These are phyloP conservation scores for Geranium brycei DNA, from an alignment of 345 rosid genomes.

Conservation along the genomic window DNA sequence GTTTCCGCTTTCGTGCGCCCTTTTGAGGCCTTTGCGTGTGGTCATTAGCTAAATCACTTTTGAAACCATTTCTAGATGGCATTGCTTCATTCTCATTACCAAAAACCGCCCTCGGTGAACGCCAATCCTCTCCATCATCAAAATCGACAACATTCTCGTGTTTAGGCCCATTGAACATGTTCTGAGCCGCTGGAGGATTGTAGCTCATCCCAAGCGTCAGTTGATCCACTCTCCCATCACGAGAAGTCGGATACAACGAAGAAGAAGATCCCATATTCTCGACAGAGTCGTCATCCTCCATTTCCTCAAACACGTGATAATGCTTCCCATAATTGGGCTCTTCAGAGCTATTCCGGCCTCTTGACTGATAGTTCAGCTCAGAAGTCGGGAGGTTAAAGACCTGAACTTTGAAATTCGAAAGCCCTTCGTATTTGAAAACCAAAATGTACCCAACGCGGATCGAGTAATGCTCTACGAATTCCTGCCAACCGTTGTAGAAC, in stretches of 20 bases:
- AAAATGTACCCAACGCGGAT: conserved; percentile 66
- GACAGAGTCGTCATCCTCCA: conserved; percentile 19
- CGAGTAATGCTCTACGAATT: conserved; percentile 60
- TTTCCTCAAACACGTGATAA: conserved; percentile 15
- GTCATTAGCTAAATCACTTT: conserved; percentile 3
- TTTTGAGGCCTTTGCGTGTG: conserved; percentile 5
- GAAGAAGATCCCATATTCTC: conserved; percentile 11
- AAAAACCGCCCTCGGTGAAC: conserved; percentile 4
- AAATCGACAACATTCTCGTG: not conserved
- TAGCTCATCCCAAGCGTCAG: conserved; percentile 10
- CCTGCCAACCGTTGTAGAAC: conserved; percentile 81
- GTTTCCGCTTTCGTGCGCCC: conserved; percentile 10
- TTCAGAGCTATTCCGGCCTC: conserved; percentile 13
- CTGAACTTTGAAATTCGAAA: conserved; percentile 57
- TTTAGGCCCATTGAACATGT: conserved; percentile 10
- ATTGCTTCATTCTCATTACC: conserved; percentile 11
- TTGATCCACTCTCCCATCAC: conserved; percentile 9
- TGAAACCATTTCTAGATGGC: conserved; percentile 7
- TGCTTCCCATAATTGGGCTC: conserved; percentile 39
- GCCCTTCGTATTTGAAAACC: conserved; percentile 78
- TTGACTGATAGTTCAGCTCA: conserved; percentile 58
- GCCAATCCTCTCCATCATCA: conserved; percentile 6
- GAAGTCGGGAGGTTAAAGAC: conserved; percentile 58
- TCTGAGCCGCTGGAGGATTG: conserved; percentile 8
- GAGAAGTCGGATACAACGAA: not conserved